Conservation (phyloP, 495 filamentous ascomycete species). For the Clavariopsis aquatica region DNA sequence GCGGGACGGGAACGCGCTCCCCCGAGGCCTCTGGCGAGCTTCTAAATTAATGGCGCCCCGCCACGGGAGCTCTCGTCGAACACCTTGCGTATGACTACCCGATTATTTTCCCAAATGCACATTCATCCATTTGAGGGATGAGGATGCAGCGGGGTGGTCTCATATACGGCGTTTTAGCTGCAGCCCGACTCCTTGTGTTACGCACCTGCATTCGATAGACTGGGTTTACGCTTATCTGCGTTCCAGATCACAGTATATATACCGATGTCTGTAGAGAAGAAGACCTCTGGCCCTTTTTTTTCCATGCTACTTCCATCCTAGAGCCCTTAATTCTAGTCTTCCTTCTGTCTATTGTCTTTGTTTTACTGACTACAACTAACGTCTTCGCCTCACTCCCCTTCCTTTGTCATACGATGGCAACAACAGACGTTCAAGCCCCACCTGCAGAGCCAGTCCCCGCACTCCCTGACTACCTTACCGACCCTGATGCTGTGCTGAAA, state of each 20-base stretch:
- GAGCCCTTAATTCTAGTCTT: neutral
- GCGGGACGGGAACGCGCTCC: no score
- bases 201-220: neutral
- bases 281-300: neutral
- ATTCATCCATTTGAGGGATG: neutral
- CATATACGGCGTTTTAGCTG: neutral
- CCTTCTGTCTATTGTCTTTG: neutral
- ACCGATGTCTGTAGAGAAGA: neutral
- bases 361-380: neutral
- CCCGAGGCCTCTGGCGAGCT: neutral
- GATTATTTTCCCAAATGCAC: neutral
- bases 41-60: neutral
- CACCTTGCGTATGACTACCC: neutral
- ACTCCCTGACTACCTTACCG: conserved; percentile 62
- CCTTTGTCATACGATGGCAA: conserved; percentile 21
- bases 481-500: conserved; percentile 60
- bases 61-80: neutral
- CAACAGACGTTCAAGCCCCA: conserved; percentile 26
- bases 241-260: neutral
- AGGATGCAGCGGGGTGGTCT: neutral
- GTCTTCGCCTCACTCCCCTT: neutral
- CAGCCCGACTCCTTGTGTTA: neutral
- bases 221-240: neutral
- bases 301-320: no score
- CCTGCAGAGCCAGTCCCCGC: conserved; percentile 40